These are phyloP conservation scores for Pyricularia sp. DNA, from an alignment of 2,329 filamentous ascomycete genomes.

Conservation along the genomic window DNA sequence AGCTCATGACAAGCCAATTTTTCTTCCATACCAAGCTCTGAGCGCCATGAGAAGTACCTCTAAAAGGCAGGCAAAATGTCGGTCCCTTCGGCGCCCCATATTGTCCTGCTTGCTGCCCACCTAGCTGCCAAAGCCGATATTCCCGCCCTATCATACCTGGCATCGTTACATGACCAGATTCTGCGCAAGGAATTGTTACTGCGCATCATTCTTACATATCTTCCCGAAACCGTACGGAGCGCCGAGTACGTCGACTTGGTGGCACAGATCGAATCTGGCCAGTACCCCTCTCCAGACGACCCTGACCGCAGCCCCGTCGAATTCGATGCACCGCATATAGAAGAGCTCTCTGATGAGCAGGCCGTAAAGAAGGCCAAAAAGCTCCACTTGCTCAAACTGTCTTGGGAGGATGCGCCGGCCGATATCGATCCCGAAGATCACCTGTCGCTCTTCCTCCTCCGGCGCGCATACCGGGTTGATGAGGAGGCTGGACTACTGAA, in stretches of 20 bases:
- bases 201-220: conserved; percentile 64
- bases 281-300: conserved; percentile 23
- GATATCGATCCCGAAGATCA: conserved; percentile 45
- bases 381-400: conserved; percentile 52
- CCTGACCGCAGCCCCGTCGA: conserved; percentile 19
- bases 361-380: conserved; percentile 55
- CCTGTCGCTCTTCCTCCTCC: conserved; percentile 50
- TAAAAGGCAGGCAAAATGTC: conserved; percentile 10
- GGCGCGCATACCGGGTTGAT: conserved; percentile 60
- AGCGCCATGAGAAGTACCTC: conserved; percentile 3
- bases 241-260: conserved; percentile 53
- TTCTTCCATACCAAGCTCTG: background rate
- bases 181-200: conserved; percentile 57
- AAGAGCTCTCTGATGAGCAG: conserved; percentile 50
- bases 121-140: conserved; percentile 59
- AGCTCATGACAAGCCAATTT: background rate
- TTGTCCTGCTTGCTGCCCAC: conserved; percentile 64
- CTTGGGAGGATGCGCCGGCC: conserved; percentile 33
- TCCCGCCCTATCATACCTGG: conserved; percentile 49
- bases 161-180: conserved; percentile 17
- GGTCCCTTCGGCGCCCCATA: conserved; percentile 54
- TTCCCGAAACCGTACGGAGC: conserved; percentile 63
- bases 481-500: conserved; percentile 61
- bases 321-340: conserved; percentile 47
- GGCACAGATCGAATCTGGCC: conserved; percentile 41